Evolutionary conservation across 768 basidiomycete species (phyloP).

Genomic region (Calocera cornea): DNA sequence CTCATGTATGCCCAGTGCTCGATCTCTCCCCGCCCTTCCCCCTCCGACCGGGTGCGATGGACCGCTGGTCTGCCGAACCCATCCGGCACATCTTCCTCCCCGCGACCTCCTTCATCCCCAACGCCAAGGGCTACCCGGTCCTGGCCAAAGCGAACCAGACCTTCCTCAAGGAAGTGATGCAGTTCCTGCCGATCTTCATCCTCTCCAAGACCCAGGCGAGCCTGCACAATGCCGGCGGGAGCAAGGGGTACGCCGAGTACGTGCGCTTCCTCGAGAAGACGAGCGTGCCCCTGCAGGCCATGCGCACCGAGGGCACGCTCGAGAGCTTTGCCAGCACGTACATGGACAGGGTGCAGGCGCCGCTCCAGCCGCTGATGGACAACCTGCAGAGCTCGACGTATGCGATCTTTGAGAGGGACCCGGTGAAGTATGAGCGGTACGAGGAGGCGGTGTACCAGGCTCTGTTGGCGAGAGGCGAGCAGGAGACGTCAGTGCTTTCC

Average conservation of each 20-base stretch:
- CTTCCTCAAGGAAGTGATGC: slow-evolving; percentile 76
- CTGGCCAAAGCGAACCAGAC: slow-evolving; percentile 84
- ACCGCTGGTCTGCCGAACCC: slow-evolving; percentile 87
- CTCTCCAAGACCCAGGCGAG: slow-evolving; percentile 52
- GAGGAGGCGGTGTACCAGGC: slow-evolving; percentile 85
- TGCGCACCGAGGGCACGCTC: slow-evolving; percentile 55
- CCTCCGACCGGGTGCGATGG: slow-evolving; percentile 55
- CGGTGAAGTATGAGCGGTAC: slow-evolving; percentile 89
- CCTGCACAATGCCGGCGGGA: slow-evolving; percentile 68
- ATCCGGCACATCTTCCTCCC: slow-evolving; percentile 82
- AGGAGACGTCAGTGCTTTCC: slow-evolving; percentile 42
- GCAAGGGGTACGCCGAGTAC: slow-evolving; percentile 81
- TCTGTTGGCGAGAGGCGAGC: slow-evolving; percentile 52
- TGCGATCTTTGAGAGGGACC: slow-evolving; percentile 95
- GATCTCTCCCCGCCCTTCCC: slow-evolving; percentile 86
- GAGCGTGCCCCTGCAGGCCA: slow-evolving; percentile 51
- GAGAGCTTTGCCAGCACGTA: slow-evolving; percentile 88
- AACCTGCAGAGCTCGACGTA: slow-evolving; percentile 92
- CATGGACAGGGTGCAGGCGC: slow-evolving; percentile 89
- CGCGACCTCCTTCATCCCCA: slow-evolving; percentile 83
- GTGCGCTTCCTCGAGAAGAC: slow-evolving; percentile 69
- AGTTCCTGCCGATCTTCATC: slow-evolving; percentile 81
- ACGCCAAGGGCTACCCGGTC: slow-evolving; percentile 92
- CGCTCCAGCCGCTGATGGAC: slow-evolving; percentile 95
- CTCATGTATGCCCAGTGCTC: slow-evolving; percentile 42